Base-by-base conservation (phyloP, 1,284 basidiomycete species). In the Cryptococcus amylolentus region DNA sequence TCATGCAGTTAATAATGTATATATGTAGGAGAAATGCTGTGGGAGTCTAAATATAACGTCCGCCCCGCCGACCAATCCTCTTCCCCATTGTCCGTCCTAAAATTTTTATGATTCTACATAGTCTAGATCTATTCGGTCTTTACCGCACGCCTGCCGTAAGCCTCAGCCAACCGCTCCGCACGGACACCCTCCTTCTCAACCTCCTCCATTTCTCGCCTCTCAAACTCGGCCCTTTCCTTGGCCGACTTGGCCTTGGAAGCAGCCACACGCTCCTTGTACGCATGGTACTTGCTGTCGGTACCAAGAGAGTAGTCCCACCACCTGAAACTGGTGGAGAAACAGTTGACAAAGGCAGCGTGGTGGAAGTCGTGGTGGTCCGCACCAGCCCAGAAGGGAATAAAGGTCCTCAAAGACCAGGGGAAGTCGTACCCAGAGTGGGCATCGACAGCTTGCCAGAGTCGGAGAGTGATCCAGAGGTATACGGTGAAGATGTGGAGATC, bases 351-450 rank as follows among this genome's bases (percentile, higher is more conserved):
- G 2, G 71, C 67, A 61, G 62, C 61, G 79, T 94, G 91, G 77
- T 94, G 91, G 84, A 91, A 94, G 73, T 93, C 94, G 78, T 97
- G 94, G 81, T 97, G 94, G 72, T 98, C 96, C 0, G 95, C 96
- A 50, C 96, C 95, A 26, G 92, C 91, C 95, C 95, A 98, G 84
- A 98, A 91, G 4, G 95, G 95, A 31, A 98, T 59, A 71, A 91
- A 87, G 81, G 95, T 87, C 70, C 93, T 88, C 61, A 98, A 82
- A n/a, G 91, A 95, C 92, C 91, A 95, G 4, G 92, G 92, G 83
- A 96, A 96, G 78, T 96, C 92, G 77, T 97, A 98, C 55, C 95
- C 95, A 49, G 88, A 91, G 84, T 98, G 95, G 1, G 96, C 88
- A 70, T 98, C 95, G 65, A 98, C 86, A 51, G 96, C 95, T 76